Base-by-base conservation (phyloP, 78 protist genomes). In the Pigoraptor vietnamica region DNA sequence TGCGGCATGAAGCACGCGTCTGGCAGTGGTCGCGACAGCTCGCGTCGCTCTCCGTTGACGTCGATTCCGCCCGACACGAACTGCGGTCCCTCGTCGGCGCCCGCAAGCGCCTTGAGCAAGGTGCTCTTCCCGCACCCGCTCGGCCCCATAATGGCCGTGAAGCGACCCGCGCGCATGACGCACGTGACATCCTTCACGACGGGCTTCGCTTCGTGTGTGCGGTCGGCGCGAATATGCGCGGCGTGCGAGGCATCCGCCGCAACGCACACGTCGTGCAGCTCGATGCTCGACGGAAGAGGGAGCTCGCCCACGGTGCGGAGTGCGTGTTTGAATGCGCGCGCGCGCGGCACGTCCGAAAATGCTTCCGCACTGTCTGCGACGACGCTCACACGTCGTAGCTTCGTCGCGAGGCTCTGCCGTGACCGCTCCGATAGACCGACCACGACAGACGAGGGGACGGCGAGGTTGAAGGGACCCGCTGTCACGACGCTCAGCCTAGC, bases 121-220 rank as follows among this genome's bases (percentile, higher is more conserved):
- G 84, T 79, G 84, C 84, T 82, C 92, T 91, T 83, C 39, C 88
- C 88, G 39, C 39, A 2, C 37, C 92, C 92, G 23, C 48, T n/a
- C 6, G 79, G 89, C 29, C 88, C 92, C 92, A 91, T 79, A n/a
- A 91, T 56, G 56, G 89, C 92, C 24, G 93, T 92, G 40, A 81
- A 10, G 39, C 81, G n/a, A 19, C 90, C 90, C 14, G 48, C 40
- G n/a, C 82, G 40, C 23, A 92, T 37, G 33, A n/a, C 39, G 87
- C 93, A 92, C 25, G 89, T 21, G 36, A 92, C 93, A 23, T 79
- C 38, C 23, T 87, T 33, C 48, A 92, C 32, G 35, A 79, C 32
- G 21, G 84, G 21, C 23, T 25, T 21, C 14, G 6, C 67, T 21
- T 48, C 14, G 67, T 14, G 29, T 21, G 67, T 48, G 67, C 6